Conservation (phyloP, 225 moss, liverwort and hornwort species). For the Thuidium tamariscinum region DNA sequence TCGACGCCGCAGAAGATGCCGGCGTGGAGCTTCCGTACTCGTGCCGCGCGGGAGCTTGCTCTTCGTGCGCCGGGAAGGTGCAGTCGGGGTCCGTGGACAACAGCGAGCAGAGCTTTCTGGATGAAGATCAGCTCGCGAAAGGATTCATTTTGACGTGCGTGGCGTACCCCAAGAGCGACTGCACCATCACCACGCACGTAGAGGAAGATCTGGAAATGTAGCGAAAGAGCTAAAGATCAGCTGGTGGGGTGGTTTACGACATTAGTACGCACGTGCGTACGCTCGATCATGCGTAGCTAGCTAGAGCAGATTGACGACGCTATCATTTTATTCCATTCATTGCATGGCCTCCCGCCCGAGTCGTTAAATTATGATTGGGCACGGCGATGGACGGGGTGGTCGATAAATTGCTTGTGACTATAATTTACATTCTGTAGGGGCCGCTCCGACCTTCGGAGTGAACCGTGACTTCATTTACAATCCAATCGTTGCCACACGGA, state of each 20-base stretch:
- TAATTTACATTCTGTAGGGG: background rate
- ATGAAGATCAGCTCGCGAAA: background rate
- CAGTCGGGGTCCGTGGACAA: background rate
- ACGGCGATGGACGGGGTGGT: background rate
- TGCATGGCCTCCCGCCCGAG: background rate
- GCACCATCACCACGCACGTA: conserved; percentile 23
- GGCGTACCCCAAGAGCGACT: conserved; percentile 30
- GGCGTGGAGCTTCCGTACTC: conserved; percentile 25
- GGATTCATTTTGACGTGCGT: conserved; percentile 43
- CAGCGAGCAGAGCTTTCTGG: conserved; percentile 8
- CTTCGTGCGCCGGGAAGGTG: conserved; percentile 10
- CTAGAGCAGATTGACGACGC: background rate
- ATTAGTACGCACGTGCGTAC: no score
- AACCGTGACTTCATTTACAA: background rate
- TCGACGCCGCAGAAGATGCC: conserved; percentile 13
- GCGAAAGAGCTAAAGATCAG: background rate
- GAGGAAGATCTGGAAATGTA: conserved; percentile 20
- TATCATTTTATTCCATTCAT: background rate
- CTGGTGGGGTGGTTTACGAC: background rate
- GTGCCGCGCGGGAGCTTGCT: conserved; percentile 33
- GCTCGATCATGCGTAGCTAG: background rate
- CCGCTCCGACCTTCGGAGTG: background rate
- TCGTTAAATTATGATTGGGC: background rate
- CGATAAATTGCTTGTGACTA: background rate
- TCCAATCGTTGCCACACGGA: background rate